A percentile compares a stretch with the other conserved stretches of the same genome.
These are phyloP conservation scores for Wickerhamomyces rabaulensis DNA, from an alignment of 805 yeast genomes.

Conservation along the genomic window DNA sequence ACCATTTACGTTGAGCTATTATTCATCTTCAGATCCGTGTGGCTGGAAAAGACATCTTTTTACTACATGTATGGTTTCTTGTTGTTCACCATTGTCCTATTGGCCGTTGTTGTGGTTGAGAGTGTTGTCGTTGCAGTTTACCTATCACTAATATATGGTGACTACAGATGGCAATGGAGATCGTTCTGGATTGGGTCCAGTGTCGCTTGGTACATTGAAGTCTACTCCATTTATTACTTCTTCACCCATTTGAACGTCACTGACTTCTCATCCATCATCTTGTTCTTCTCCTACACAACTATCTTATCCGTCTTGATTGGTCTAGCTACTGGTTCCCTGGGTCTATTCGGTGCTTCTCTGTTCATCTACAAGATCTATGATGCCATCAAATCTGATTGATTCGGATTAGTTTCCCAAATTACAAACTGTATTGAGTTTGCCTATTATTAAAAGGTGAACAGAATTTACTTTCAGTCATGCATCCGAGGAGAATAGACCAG, in stretches of 20 bases:
- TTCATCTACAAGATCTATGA: conserved; percentile 62
- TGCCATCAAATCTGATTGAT: conserved; percentile 50
- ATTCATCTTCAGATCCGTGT: conserved; percentile 67
- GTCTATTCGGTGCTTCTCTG: conserved; percentile 58
- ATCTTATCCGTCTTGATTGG: conserved; percentile 60
- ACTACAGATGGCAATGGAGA: conserved; percentile 79
- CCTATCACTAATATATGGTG: conserved; percentile 49
- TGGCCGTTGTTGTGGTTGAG: conserved; percentile 62
- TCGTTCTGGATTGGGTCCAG: conserved; percentile 67
- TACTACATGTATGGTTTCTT: conserved; percentile 80
- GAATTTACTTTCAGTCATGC: neutral
- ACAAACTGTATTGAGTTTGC: neutral
- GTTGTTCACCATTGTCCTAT: conserved; percentile 51
- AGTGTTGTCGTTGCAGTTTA: conserved; percentile 67
- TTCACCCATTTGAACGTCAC: conserved; percentile 50
- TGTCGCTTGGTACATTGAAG: conserved; percentile 64
- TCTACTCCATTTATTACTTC: conserved; percentile 66
- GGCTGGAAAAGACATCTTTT: conserved; percentile 76
- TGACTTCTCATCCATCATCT: conserved; percentile 60
- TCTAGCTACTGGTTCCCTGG: conserved; percentile 70
- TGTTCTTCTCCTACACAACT: conserved; percentile 69
- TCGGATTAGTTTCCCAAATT: neutral
- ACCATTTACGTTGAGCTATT: conserved; percentile 75
- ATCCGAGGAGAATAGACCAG: neutral
- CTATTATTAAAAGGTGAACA: neutral